Percentiles rank a stretch among this genome's conserved stretches.
These are phyloP conservation scores for Pestalotiopsis sp. DNA, from an alignment of 2,329 filamentous ascomycete species.

Conservation along the genomic window DNA sequence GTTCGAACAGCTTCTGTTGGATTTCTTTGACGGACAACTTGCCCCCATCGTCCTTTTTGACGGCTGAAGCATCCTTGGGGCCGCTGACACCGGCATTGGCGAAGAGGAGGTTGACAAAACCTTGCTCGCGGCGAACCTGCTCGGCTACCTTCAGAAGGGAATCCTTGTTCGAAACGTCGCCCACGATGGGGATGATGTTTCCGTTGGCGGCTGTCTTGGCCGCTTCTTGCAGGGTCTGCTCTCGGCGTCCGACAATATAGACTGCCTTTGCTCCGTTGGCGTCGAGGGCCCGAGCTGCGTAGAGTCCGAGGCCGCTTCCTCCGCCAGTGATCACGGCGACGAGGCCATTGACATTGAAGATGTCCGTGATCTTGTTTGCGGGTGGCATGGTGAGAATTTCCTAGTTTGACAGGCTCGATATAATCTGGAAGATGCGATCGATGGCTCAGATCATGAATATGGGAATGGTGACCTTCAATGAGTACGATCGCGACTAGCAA, in stretches of 20 bases:
- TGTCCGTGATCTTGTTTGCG: conserved; percentile 5
- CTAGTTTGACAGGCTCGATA: background rate
- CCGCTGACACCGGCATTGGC: conserved; percentile 7
- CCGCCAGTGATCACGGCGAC: conserved; percentile 11
- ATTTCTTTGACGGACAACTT: conserved; percentile 1
- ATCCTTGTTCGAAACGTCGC: conserved; percentile 8
- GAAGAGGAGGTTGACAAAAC: conserved; percentile 11
- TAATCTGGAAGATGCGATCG: background rate
- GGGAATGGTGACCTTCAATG: background rate
- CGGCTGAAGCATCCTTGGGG: background rate
- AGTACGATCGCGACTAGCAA: too few relatives aligned
- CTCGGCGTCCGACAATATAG: conserved; percentile 11
- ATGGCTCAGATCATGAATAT: background rate
- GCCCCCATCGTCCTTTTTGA: background rate
- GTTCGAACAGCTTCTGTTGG: conserved; percentile 1
- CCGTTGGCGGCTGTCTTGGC: conserved; percentile 8
- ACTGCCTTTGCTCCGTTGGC: conserved; percentile 13
- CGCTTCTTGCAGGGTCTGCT: conserved; percentile 2
- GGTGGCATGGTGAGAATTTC: background rate
- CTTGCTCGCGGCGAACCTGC: conserved; percentile 7
- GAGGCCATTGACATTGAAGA: conserved; percentile 11
- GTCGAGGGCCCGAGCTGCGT: conserved; percentile 11
- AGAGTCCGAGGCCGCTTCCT: conserved; percentile 9
- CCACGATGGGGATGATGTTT: conserved; percentile 10
- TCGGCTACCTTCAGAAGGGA: conserved; percentile 9